Evolutionary conservation across 805 yeast species (phyloP).

Genomic region (Yamadazyma insecticola): DNA sequence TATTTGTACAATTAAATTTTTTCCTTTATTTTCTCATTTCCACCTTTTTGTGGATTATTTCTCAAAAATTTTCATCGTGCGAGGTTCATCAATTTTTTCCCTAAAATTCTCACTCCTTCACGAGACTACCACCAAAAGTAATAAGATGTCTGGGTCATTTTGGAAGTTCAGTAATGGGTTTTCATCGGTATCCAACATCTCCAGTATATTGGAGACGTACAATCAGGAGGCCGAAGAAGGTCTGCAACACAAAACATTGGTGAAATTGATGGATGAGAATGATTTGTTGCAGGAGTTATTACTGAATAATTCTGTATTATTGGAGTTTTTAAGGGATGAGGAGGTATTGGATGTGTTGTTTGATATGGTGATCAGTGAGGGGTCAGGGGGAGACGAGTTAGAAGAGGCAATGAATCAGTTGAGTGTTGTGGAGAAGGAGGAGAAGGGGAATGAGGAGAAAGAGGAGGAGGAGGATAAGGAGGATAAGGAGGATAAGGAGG

Average conservation of each 20-base stretch:
- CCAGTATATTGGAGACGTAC: constrained; percentile 34
- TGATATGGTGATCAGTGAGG: constrained; percentile 34
- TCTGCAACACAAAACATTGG: constrained; percentile 10
- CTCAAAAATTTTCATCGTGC: no score
- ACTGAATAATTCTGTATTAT: constrained; percentile 36
- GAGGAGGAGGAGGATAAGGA: constrained; percentile 4
- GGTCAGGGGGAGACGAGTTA: constrained; percentile 6
- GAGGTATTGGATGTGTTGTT: constrained; percentile 31
- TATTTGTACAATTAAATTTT: not conserved
- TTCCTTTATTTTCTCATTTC: no score
- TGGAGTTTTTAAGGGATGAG: constrained; percentile 39
- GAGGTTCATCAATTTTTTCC: no score
- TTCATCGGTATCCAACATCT: constrained; percentile 38
- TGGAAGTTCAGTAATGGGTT: constrained; percentile 46
- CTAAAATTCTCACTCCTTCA: no score
- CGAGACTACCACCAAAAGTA: no score
- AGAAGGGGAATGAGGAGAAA: constrained; percentile 6
- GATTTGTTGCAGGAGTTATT: constrained; percentile 41
- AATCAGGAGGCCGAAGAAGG: constrained; percentile 15
- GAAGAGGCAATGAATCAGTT: not conserved
- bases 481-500: constrained; percentile 9
- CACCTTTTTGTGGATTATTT: no score
- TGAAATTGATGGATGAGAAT: constrained; percentile 37
- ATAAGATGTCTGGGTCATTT: constrained; percentile 40
- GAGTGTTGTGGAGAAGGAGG: constrained; percentile 1